Evolutionary conservation across 2,329 filamentous ascomycete species (phyloP).

Genomic region (Talaromyces albobiverticillius): DNA sequence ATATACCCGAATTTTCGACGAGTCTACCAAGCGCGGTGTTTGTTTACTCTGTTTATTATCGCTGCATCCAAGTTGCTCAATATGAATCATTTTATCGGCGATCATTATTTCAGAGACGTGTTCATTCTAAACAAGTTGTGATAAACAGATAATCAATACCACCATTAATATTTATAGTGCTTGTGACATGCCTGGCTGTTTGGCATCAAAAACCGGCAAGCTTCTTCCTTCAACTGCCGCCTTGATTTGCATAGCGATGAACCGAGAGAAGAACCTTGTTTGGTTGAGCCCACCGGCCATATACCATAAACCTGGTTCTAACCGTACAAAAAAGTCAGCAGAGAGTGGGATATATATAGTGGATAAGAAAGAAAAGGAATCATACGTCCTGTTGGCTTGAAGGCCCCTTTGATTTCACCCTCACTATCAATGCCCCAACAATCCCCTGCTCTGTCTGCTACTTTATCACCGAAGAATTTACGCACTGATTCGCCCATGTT

Average conservation of each 20-base stretch:
- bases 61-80: not conserved
- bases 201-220: conserved; percentile 12
- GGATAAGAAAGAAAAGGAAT: not conserved
- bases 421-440: conserved; percentile 47
- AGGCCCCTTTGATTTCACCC: conserved; percentile 46
- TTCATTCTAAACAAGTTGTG: not conserved
- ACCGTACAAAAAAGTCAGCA: not conserved
- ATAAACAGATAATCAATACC: no score
- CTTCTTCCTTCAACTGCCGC: conserved; percentile 24
- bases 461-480: conserved; percentile 39
- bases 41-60: no score
- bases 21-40: not conserved
- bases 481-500: conserved; percentile 41
- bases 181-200: not conserved
- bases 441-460: conserved; percentile 41
- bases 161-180: no score
- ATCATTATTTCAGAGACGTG: not conserved
- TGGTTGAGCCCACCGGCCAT: conserved; percentile 43
- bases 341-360: no score
- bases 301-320: conserved; percentile 40
- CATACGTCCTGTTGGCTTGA: conserved; percentile 34
- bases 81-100: not conserved
- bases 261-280: conserved; percentile 40
- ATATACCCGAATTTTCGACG: conserved; percentile 6
- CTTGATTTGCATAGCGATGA: conserved; percentile 48